Percentiles rank a stretch among this genome's conserved stretches.
Evolutionary conservation across 306 rosid species (phyloP).

Genomic region (Lathyrus tuberosus): DNA sequence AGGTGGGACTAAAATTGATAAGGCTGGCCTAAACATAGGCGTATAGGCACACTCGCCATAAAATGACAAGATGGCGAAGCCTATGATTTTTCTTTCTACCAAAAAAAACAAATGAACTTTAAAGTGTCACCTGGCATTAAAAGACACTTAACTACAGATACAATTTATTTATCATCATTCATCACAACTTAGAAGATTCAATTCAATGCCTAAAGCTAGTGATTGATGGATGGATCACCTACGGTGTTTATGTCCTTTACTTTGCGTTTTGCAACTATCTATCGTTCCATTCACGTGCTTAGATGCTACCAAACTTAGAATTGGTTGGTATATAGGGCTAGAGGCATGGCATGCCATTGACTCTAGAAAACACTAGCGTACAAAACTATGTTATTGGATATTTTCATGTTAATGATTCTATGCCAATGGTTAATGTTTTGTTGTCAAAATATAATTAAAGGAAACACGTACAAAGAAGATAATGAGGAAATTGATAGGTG

Average conservation of each 20-base stretch:
- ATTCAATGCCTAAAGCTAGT: conserved; percentile 12
- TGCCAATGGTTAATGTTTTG: conserved; percentile 23
- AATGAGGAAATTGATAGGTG: conserved; percentile 2
- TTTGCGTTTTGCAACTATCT: conserved; percentile 31
- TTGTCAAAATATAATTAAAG: neutral
- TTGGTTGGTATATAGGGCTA: conserved; percentile 2
- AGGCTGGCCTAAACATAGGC: neutral
- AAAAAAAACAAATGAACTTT: conserved; percentile 1
- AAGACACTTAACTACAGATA: conserved; percentile 24
- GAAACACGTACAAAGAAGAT: neutral
- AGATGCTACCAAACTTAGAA: conserved; percentile 5
- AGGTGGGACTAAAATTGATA: no score
- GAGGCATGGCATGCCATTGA: conserved; percentile 17
- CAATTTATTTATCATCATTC: conserved; percentile 18
- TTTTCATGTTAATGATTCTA: conserved; percentile 24
- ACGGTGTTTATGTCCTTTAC: conserved; percentile 19
- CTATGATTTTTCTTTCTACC: neutral
- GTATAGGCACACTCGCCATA: neutral
- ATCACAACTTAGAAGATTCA: conserved; percentile 39
- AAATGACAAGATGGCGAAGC: neutral
- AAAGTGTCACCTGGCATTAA: conserved; percentile 7
- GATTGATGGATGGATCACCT: conserved; percentile 45
- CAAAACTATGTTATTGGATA: conserved; percentile 25
- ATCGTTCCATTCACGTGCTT: conserved; percentile 19
- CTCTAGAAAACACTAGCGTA: conserved; percentile 10